These are phyloP conservation scores for Kitagawia praeruptora DNA, from an alignment of 129 eudicot genomes.

Conservation along the genomic window DNA sequence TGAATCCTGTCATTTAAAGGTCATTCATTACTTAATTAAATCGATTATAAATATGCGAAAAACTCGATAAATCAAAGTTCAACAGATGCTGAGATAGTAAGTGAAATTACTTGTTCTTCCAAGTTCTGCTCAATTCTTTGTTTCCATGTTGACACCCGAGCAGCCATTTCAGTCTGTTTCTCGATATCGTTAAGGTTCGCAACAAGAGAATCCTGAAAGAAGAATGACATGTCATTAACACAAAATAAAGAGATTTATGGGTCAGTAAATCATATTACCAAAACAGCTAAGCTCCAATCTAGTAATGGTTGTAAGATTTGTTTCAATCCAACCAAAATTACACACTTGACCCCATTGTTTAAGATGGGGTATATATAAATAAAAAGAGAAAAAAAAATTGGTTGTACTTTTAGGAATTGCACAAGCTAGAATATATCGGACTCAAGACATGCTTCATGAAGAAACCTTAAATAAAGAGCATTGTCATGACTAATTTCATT, in stretches of 20 bases:
- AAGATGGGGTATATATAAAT: neutral
- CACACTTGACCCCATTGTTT: neutral
- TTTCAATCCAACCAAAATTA: neutral
- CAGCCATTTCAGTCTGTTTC: constrained; percentile 78
- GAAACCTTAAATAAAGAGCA: neutral
- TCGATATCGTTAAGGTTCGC: constrained; percentile 66
- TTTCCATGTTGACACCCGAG: constrained; percentile 93
- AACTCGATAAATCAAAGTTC: neutral
- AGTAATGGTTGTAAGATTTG: neutral
- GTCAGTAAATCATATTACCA: neutral
- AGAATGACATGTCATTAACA: constrained; percentile 7
- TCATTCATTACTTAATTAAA: neutral
- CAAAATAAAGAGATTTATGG: neutral
- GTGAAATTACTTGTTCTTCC: constrained; percentile 70
- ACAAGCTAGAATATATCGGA: neutral
- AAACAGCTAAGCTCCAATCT: neutral
- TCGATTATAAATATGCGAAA: neutral
- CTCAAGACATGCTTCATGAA: neutral
- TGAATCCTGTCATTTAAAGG: constrained; percentile 48
- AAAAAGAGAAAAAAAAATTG: neutral
- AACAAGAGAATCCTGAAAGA: constrained; percentile 73
- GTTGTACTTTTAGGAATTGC: neutral
- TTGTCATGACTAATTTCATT: neutral
- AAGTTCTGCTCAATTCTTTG: constrained; percentile 81
- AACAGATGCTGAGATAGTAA: neutral